A percentile compares a stretch with the other conserved stretches of the same genome.
Evolutionary conservation across 2,329 filamentous ascomycete genomes (phyloP).

Genomic region (Chrysoporthe deuterocubensis): DNA sequence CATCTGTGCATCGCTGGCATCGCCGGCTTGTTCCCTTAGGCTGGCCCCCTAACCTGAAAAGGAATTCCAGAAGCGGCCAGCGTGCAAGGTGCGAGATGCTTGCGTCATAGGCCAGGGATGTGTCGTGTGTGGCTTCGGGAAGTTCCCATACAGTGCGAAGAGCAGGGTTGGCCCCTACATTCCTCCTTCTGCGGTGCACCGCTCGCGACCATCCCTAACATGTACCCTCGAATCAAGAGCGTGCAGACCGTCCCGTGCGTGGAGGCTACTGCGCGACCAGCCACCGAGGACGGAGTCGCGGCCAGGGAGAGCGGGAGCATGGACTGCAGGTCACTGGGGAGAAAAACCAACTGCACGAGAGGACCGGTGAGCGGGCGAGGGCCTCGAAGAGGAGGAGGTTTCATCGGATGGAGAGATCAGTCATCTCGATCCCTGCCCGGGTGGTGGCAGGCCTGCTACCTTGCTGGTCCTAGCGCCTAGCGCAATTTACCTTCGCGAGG

Average conservation of each 20-base stretch:
- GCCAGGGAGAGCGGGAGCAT: too few species aligned
- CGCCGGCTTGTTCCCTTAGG: background rate
- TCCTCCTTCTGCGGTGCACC: slow-evolving; percentile 5
- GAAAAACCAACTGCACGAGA: too few species aligned
- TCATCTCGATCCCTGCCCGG: slow-evolving; percentile 24
- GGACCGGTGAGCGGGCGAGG: background rate
- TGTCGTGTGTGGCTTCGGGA: slow-evolving; percentile 7
- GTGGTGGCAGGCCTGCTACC: slow-evolving; percentile 12
- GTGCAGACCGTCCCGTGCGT: too few species aligned
- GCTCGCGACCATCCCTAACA: background rate
- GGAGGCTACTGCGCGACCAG: too few species aligned
- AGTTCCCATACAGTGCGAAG: slow-evolving; percentile 12
- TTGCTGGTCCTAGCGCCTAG: slow-evolving; percentile 20
- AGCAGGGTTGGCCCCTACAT: background rate
- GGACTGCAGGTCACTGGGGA: too few species aligned
- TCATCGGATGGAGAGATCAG: background rate
- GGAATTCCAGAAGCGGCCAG: background rate
- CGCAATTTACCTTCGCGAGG: slow-evolving; percentile 21
- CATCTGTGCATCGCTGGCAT: background rate
- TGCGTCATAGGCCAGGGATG: slow-evolving; percentile 28
- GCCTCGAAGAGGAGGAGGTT: background rate
- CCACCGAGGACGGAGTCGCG: too few species aligned
- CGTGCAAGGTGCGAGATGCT: slow-evolving; percentile 15
- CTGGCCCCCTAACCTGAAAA: background rate
- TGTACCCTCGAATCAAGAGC: background rate